Evolutionary conservation across 2,329 filamentous ascomycete genomes (phyloP).

Genomic region (Escovopsis sp.): DNA sequence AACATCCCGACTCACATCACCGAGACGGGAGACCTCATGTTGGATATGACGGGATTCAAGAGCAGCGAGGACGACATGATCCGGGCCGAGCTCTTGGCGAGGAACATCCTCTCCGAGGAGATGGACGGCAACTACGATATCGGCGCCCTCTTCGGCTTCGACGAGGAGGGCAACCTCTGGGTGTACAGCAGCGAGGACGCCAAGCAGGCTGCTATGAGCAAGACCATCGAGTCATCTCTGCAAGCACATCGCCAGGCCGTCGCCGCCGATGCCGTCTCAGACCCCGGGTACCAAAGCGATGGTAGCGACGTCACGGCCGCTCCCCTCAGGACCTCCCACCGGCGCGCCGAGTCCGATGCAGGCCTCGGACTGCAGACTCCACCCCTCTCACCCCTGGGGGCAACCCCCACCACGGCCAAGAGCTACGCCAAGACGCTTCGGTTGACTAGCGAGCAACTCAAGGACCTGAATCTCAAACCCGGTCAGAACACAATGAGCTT

Average conservation of each 20-base stretch:
- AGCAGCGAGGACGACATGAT: constrained; percentile 85
- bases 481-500: constrained; percentile 94
- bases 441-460: constrained; percentile 88
- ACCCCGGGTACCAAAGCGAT: constrained; percentile 92
- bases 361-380: constrained; percentile 45
- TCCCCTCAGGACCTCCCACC: constrained; percentile 33
- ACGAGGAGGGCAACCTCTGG: constrained; percentile 96
- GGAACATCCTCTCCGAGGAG: constrained; percentile 85
- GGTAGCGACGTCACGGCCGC: constrained; percentile 48
- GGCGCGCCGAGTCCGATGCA: constrained; percentile 52
- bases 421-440: constrained; percentile 96
- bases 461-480: constrained; percentile 63
- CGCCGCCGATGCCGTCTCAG: constrained; percentile 69
- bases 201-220: constrained; percentile 72
- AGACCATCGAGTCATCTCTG: constrained; percentile 37
- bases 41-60: constrained; percentile 97
- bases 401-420: constrained; percentile 43
- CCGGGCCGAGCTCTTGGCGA: constrained; percentile 80
- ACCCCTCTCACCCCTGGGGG: constrained; percentile 53
- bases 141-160: constrained; percentile 83
- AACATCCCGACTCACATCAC: constrained; percentile 93
- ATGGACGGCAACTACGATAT: constrained; percentile 93
- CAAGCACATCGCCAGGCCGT: constrained; percentile 32
- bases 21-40: constrained; percentile 84
- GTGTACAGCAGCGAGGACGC: constrained; percentile 97